Percentiles rank a stretch among this genome's conserved stretches.
Conservation (phyloP, 352 stramenopile species). For the Blastocystis sp. region DNA sequence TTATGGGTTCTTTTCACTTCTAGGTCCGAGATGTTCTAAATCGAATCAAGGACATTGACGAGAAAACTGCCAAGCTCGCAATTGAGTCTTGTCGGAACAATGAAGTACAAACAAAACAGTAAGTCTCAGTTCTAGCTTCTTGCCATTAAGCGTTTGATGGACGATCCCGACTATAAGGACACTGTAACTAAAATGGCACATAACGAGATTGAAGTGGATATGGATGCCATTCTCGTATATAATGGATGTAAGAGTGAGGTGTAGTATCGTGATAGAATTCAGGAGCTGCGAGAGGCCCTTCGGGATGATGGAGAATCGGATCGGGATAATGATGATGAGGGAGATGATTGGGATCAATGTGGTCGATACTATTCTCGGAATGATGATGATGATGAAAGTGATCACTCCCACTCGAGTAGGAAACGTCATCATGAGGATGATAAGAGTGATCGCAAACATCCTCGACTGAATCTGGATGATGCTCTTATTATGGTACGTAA, state of each 20-base stretch:
- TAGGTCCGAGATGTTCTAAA: slow-evolving; percentile 44
- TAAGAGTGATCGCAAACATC: neutral
- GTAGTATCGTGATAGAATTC: slow-evolving; percentile 45
- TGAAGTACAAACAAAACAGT: neutral
- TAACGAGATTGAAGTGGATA: slow-evolving; percentile 21
- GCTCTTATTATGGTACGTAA: slow-evolving; percentile 41
- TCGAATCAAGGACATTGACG: slow-evolving; percentile 35
- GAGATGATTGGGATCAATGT: neutral
- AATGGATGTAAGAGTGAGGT: neutral
- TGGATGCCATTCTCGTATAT: slow-evolving; percentile 32
- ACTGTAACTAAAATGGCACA: neutral
- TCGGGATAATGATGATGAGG: slow-evolving; percentile 9
- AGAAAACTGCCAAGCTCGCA: slow-evolving; percentile 28
- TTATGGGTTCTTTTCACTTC: neutral
- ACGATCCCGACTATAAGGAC: neutral
- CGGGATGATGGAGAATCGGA: neutral
- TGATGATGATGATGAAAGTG: neutral
- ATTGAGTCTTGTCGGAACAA: slow-evolving; percentile 38
- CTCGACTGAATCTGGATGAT: slow-evolving; percentile 38
- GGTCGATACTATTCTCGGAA: neutral
- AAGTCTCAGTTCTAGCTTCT: neutral
- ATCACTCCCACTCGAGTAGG: neutral
- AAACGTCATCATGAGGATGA: neutral
- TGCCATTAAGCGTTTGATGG: slow-evolving; percentile 53
- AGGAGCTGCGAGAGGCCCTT: slow-evolving; percentile 39